Percentiles rank a stretch among this genome's conserved stretches.
These are phyloP conservation scores for Neoboletus magnificus DNA, from an alignment of 768 basidiomycete species.

Conservation along the genomic window DNA sequence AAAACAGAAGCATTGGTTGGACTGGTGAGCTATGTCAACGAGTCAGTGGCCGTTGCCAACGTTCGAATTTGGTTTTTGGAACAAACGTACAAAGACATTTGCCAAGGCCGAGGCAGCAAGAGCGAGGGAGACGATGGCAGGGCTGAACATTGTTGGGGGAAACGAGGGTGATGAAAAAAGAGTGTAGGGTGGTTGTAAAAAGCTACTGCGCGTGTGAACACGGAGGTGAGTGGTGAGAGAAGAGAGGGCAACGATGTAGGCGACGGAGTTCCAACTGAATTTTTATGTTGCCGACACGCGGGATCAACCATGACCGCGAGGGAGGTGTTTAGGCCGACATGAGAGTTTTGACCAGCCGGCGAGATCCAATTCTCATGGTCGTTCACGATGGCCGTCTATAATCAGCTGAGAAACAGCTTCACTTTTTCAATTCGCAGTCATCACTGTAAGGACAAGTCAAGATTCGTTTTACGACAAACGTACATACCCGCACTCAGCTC, in stretches of 20 bases:
- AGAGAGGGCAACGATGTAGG: not conserved
- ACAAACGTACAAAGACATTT: slow-evolving; percentile 52
- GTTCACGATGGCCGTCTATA: not conserved
- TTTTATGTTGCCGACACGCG: slow-evolving; percentile 1
- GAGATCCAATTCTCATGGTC: slow-evolving; percentile 1
- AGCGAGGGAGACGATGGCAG: slow-evolving; percentile 46
- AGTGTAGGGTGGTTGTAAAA: slow-evolving; percentile 20
- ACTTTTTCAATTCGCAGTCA: not conserved
- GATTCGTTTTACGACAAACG: not conserved
- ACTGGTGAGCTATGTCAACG: slow-evolving; percentile 47
- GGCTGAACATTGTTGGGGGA: slow-evolving; percentile 46
- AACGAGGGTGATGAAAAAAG: slow-evolving; percentile 21
- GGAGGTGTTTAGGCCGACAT: not conserved
- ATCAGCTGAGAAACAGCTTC: not conserved
- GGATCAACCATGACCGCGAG: not conserved
- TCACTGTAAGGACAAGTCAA: slow-evolving; percentile 4
- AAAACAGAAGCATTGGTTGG: slow-evolving; percentile 48
- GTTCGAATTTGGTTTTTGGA: not conserved
- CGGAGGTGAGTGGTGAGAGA: not conserved
- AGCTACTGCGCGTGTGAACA: not conserved
- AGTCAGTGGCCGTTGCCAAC: not conserved
- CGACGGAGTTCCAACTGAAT: slow-evolving; percentile 34
- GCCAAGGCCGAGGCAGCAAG: slow-evolving; percentile 54
- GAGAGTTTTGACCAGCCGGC: not conserved
- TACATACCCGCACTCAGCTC: slow-evolving; percentile 17